Evolutionary conservation across 768 basidiomycete species (phyloP), one percentile per base, ranked within the genome.

Genomic region (Mycena polygramma): DNA sequence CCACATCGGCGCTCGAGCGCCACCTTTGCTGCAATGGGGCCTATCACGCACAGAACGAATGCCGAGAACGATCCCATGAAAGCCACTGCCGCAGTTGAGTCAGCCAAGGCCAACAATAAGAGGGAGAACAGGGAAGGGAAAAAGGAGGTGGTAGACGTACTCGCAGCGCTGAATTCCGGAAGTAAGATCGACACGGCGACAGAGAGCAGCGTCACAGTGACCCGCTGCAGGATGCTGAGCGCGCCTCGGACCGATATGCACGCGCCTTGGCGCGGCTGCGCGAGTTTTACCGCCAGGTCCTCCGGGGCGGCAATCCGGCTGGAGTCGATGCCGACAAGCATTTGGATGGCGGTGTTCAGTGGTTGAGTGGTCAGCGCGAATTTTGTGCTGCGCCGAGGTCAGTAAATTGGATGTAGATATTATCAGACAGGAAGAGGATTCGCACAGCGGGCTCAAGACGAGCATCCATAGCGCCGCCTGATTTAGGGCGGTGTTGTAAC

Each of bases 1-100:
- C 81, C 77, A 70, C 87, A 89, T 53, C 78, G 81, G 2, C 87
- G 82, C 24, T 86, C 83, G 63, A 95, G 79, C 63, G 84, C 86
- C 15, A 93, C 81, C 77, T 93, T 94, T 3, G 92, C 92, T 24
- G 88, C 83, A 43, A 97, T 85, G 7, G 96, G 96, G 14, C 92
- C 89, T 69, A 94, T 90, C 35, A 94, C 88, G 71, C 92, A 94
- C 30, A 95, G 86, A 75, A 91, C 83, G 73, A 91, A 91, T 0
- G 95, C 93, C 49, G 92, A 91, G 80, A 96, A 96, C 20, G 94
- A 92, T 7, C 97, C 97, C 57, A 98, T 83, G 80, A 98, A 94
- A 3, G 95, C 94, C 95, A 97, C 72, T 73, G 45, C 15, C 10
- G 36, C 4, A 46, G 35, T 3, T 41, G 35, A 9, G 39, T 41